phyloP scores from a whole-genome alignment of 2,329 filamentous ascomycete genomes.

The Cryphonectria radicalis region DNA sequence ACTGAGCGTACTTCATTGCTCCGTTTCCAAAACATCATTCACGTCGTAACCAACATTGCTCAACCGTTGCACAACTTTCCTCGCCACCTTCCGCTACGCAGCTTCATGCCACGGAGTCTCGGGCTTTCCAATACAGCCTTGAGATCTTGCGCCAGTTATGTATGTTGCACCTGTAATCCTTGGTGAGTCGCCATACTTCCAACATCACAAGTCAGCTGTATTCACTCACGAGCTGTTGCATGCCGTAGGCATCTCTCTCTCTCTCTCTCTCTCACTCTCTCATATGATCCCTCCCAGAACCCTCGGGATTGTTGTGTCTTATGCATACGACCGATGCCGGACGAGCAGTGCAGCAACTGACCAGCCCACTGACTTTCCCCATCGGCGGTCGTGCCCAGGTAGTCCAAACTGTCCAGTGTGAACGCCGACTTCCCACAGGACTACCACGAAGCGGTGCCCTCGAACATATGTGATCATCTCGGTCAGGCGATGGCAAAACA shows the following conservation, averaged over 20 bases:
- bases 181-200: neutral
- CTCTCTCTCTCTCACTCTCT: no score
- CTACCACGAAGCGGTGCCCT: neutral
- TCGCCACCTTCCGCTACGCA: neutral
- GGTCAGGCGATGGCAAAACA: neutral
- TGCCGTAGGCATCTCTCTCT: neutral
- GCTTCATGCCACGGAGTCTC: neutral
- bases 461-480: neutral
- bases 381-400: neutral
- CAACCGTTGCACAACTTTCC: neutral
- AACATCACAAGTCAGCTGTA: neutral
- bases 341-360: neutral
- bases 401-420: neutral
- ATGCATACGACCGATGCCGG: no score
- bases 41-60: neutral
- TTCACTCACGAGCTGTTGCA: neutral
- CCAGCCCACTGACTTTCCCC: neutral
- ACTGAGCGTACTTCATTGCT: no score
- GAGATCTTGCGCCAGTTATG: neutral
- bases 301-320: neutral
- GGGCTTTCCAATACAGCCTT: neutral
- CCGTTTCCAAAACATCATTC: neutral
- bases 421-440: neutral
- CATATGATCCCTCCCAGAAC: neutral
- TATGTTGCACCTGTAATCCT: neutral